Base-by-base conservation (phyloP, 2,329 filamentous ascomycete species). In the Scorias spongiosa region DNA sequence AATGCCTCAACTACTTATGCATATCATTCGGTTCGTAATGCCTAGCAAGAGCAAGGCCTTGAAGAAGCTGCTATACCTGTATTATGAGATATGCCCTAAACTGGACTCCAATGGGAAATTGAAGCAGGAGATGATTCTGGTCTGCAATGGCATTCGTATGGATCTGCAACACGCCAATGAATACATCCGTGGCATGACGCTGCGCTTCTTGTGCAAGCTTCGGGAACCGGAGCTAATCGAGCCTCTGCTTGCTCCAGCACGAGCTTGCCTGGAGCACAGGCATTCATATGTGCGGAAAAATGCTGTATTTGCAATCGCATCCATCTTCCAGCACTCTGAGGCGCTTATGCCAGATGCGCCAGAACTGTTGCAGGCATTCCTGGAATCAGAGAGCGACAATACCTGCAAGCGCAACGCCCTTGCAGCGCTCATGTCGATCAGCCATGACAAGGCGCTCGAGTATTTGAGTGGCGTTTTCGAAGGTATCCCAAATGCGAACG, bases 11-110 rank as follows among this genome's bases (percentile, higher is more conserved):
- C 74, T 98, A 15, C 79, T 98, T 56, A 98, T 98, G 91, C 91
- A 96, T 70, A 98, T 98, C 60, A 98, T 98, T 65, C 86, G 91
- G 63, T 98, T 98, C 63, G 88, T 98, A 57, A 98, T 98, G 91
- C 91, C 91, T 11, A 94, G 87, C 50, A 95, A 93, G 71, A 86
- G 84, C 66, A 98, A 98, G 70, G 72, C 82, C 37, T 72, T 98
- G 57, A 98, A 98, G 77, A 98, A 98, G 72, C 75, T 98, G 48
- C 76, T 98, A 44, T 98, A 98, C 69, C 91, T 98, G 66, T 98
- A 98, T 71, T 95, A 96, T 63, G 91, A 98, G 68, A 91, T 96
- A 63, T 96, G 91, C 64, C 91, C 89, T 36, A 98, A 98, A 70
- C 80, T 87, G 46, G 91, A 98, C 65, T 73, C 80, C 43, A 80